Percentiles rank a stretch among this genome's conserved stretches.
Evolutionary conservation across 768 basidiomycete species (phyloP).

Genomic region (Russula sp.): DNA sequence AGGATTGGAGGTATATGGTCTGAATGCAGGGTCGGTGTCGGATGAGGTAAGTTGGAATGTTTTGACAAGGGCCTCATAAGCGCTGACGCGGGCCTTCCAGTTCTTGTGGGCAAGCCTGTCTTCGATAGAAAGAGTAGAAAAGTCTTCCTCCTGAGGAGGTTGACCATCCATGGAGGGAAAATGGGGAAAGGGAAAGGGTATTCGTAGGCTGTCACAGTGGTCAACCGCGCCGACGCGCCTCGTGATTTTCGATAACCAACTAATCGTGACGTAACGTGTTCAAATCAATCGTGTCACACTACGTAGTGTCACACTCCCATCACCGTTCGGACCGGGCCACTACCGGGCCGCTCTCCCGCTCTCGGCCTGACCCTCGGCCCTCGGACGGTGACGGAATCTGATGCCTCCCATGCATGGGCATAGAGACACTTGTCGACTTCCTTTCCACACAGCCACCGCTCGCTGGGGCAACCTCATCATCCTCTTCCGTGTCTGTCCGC

Average conservation of each 20-base stretch:
- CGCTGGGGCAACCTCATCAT: no score
- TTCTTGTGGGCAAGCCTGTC: conserved; percentile 92
- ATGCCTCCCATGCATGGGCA: no score
- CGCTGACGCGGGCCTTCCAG: conserved; percentile 97
- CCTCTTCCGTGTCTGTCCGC: no score
- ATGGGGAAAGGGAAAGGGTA: conserved; percentile 28
- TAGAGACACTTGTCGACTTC: no score
- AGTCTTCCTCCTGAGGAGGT: conserved; percentile 93
- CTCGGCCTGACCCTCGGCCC: no score
- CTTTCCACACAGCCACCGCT: no score
- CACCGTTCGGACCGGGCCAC: no score
- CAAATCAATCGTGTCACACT: background rate
- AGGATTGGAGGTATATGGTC: conserved; percentile 75
- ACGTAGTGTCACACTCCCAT: no score
- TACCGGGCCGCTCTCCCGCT: no score
- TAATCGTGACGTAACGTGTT: conserved; percentile 25
- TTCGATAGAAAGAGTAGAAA: conserved; percentile 68
- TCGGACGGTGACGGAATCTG: no score
- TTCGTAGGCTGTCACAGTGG: conserved; percentile 22
- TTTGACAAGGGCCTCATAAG: conserved; percentile 83
- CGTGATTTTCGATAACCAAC: background rate
- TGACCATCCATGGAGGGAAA: conserved; percentile 73
- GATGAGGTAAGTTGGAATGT: conserved; percentile 86
- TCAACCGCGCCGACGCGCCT: conserved; percentile 25
- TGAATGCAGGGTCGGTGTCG: conserved; percentile 92